Percentiles rank a stretch among this genome's conserved stretches.
Evolutionary conservation across 2,329 filamentous ascomycete species (phyloP).

Genomic region (Claviceps maximensis): DNA sequence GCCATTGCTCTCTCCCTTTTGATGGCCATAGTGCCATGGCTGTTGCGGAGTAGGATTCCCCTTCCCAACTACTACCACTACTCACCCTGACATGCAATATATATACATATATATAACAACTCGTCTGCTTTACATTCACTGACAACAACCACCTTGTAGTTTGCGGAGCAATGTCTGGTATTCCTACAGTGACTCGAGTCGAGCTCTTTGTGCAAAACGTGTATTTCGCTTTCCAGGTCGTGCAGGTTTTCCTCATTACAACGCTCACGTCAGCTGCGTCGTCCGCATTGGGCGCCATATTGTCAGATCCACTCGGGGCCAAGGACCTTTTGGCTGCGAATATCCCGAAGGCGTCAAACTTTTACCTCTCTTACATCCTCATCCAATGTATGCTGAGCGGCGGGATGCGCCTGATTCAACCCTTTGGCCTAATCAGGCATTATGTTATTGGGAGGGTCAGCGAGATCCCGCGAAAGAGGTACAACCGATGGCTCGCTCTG

Average conservation of each 20-base stretch:
- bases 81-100: not conserved
- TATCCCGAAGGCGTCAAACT: constrained; percentile 76
- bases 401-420: constrained; percentile 58
- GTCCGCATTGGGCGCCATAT: constrained; percentile 49
- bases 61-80: too few species aligned
- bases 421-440: constrained; percentile 45
- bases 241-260: constrained; percentile 83
- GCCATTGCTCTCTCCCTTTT: constrained; percentile 66
- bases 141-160: constrained; percentile 26
- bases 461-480: constrained; percentile 69
- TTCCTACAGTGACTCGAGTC: constrained; percentile 63
- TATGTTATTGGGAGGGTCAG: constrained; percentile 55
- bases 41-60: constrained; percentile 49
- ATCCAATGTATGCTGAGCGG: constrained; percentile 79
- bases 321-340: constrained; percentile 56
- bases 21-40: constrained; percentile 72
- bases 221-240: constrained; percentile 82
- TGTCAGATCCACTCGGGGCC: constrained; percentile 45
- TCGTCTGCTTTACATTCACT: constrained; percentile 3
- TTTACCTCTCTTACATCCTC: constrained; percentile 89
- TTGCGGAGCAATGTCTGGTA: constrained; percentile 66
- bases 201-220: constrained; percentile 84
- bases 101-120: not conserved
- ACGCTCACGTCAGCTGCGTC: constrained; percentile 73
- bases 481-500: constrained; percentile 61